Evolutionary conservation across 306 rosid genomes (phyloP), one percentile per base, ranked within the genome.

Genomic region (Vigna reflexopilosa): DNA sequence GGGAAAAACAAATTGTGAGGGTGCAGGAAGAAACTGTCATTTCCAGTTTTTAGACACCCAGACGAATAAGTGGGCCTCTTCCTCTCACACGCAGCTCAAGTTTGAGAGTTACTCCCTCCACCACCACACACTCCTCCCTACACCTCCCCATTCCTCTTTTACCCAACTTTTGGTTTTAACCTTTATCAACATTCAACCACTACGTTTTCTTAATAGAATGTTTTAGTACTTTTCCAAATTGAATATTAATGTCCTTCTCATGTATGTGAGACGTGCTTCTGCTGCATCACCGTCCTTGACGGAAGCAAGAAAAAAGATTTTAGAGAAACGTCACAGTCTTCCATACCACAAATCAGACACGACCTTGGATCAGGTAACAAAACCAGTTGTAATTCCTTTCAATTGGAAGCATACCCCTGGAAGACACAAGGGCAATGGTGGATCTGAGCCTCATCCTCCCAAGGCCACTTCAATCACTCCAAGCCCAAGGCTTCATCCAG

Each of bases 351-450:
- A 78, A 71, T 80, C 96, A 57, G 88, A 90, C 22, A 83, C 55
- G 64, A 42, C 52, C 44, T 56, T 79, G 70, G 90, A 87, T 72
- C 93, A 91, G 70, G 88, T 87, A 28, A 91, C 93, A 5, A 89
- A 93, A 85, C 94, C 94, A 49, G 91, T 87, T 44, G 89, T 96
- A 17, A 94, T 93, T 56, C 97, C 99, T 72, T 93, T 95, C 79
- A 67, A 86, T n/a, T 95, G 99, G 99, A 98, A 95, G 83, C 87
- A 86, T 26, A 87, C 90, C 74, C 98, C 98, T 0, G 99, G 97
- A 83, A 89, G 70, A 80, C 73, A 91, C 45, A 95, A 92, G 85
- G 83, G 81, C 50, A 90, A 61, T 51, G 68, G 61, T 24, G 79
- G 83, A 67, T 84, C 85, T 17, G 86, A 79, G 47, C 65, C 82